A percentile compares a stretch with the other conserved stretches of the same genome.
phyloP scores from a whole-genome alignment of 1,284 basidiomycete species.

The Xerocomus amazonicus region DNA sequence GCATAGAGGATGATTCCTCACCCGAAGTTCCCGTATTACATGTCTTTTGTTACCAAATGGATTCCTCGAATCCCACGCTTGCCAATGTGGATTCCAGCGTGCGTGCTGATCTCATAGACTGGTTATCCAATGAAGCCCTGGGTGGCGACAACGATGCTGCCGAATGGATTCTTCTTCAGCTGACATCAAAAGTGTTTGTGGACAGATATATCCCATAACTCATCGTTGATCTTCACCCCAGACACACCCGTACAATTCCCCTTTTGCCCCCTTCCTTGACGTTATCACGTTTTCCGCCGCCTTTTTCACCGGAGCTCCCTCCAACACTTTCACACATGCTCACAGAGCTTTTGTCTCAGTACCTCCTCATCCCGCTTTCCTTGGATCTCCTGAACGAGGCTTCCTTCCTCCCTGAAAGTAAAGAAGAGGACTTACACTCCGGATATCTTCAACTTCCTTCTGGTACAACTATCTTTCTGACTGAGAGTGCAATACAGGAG shows the following conservation, averaged over 20 bases:
- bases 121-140: conserved; percentile 68
- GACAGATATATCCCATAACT: background rate
- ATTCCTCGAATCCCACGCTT: conserved; percentile 4
- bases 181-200: conserved; percentile 66
- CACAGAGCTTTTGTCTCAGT: conserved; percentile 51
- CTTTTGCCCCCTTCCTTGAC: conserved; percentile 68
- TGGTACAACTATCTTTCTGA: conserved; percentile 61
- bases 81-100: conserved; percentile 18
- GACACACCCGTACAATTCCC: conserved; percentile 65
- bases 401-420: conserved; percentile 62
- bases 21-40: conserved; percentile 62
- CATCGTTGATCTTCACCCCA: conserved; percentile 30
- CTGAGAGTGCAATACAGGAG: conserved; percentile 66
- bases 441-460: conserved; percentile 72
- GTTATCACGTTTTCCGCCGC: conserved; percentile 57
- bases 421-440: conserved; percentile 70
- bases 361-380: conserved; percentile 50
- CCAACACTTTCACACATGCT: conserved; percentile 54
- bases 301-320: conserved; percentile 30
- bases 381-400: conserved; percentile 60
- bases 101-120: conserved; percentile 56
- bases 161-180: conserved; percentile 70
- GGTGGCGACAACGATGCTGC: conserved; percentile 69
- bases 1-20: conserved; percentile 35
- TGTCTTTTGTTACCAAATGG: conserved; percentile 53